Percentiles rank a stretch among this genome's conserved stretches.
Conservation (phyloP, 2,329 filamentous ascomycete genomes). For the Sporothrix brunneoviolacea region DNA sequence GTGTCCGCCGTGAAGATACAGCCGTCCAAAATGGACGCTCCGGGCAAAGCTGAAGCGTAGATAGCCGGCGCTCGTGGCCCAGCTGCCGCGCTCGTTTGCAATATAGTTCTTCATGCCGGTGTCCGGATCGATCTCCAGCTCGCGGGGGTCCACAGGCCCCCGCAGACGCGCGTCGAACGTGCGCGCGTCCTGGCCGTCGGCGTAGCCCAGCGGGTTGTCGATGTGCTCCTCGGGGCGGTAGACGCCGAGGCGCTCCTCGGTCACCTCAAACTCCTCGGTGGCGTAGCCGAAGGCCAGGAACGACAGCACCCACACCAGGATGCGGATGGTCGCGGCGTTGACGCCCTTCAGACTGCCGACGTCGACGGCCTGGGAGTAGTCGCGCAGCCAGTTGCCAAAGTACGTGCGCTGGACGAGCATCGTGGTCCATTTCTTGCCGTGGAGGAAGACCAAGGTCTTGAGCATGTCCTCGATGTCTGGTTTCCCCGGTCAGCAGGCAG, state of each 20-base stretch:
- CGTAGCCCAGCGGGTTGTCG: slow-evolving; percentile 78
- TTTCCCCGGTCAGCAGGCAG: neutral
- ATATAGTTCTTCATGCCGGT: slow-evolving; percentile 99
- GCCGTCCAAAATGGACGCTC: slow-evolving; percentile 68
- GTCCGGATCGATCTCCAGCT: slow-evolving; percentile 64
- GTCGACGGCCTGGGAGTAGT: slow-evolving; percentile 80
- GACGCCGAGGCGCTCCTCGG: slow-evolving; percentile 68
- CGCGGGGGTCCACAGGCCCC: slow-evolving; percentile 64
- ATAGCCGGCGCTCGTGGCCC: slow-evolving; percentile 86
- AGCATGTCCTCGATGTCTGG: slow-evolving; percentile 75
- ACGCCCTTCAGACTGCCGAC: slow-evolving; percentile 73
- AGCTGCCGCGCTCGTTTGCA: slow-evolving; percentile 76
- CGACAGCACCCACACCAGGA: slow-evolving; percentile 73
- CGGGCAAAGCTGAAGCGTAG: slow-evolving; percentile 68
- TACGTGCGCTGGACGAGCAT: slow-evolving; percentile 73
- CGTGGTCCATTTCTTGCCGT: slow-evolving; percentile 78
- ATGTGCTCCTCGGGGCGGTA: slow-evolving; percentile 72
- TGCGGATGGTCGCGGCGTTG: slow-evolving; percentile 69
- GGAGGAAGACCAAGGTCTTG: slow-evolving; percentile 67
- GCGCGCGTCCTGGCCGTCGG: slow-evolving; percentile 78
- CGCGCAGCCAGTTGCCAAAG: slow-evolving; percentile 81
- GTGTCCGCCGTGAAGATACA: slow-evolving; percentile 61
- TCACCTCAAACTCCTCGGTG: slow-evolving; percentile 81
- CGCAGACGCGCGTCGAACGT: slow-evolving; percentile 75
- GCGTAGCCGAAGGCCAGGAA: slow-evolving; percentile 80